Evolutionary conservation across 2,329 filamentous ascomycete species (phyloP).

Genomic region (Beauveria rudraprayagi): DNA sequence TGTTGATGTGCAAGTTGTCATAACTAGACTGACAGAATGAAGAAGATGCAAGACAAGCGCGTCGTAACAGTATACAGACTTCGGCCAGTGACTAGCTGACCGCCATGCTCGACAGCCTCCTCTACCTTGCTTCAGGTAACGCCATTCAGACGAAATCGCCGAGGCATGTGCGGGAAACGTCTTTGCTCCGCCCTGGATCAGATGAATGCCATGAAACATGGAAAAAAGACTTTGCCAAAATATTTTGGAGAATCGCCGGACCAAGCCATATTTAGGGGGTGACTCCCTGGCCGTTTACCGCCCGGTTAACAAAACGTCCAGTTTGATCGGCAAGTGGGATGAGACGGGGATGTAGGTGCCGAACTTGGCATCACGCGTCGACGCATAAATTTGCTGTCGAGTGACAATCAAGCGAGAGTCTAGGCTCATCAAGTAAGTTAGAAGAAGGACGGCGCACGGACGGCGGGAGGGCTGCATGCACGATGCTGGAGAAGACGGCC

Average conservation of each 20-base stretch:
- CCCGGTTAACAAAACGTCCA: background rate
- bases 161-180: background rate
- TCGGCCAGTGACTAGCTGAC: background rate
- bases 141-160: background rate
- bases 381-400: background rate
- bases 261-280: no score
- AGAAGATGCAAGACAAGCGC: background rate
- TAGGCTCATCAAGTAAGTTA: background rate
- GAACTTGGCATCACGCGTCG: background rate
- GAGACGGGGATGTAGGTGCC: background rate
- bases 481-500: background rate
- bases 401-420: background rate
- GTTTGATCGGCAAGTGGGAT: background rate
- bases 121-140: background rate
- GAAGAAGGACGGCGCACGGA: background rate
- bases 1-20: background rate
- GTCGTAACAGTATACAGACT: no score
- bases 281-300: background rate
- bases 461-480: background rate
- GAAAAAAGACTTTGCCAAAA: background rate
- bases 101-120: background rate
- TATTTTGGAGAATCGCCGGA: background rate
- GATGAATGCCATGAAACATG: background rate
- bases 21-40: background rate
- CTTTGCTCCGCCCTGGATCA: background rate